These are phyloP conservation scores for Aspergillus nidulans DNA, from an alignment of 495 filamentous ascomycete species.

Conservation along the genomic window DNA sequence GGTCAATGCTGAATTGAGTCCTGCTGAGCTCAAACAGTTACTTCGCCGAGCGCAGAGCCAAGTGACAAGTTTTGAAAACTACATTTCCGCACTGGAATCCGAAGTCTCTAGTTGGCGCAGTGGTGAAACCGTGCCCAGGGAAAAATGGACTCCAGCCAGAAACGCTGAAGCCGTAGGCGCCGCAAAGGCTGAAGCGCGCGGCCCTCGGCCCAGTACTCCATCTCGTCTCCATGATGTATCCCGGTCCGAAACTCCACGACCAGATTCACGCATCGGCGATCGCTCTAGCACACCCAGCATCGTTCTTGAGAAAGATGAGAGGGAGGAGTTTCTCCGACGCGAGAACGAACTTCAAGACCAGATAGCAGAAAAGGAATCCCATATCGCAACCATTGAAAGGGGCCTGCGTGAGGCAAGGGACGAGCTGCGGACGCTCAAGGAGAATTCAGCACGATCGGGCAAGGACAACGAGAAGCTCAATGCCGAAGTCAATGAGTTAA, in stretches of 20 bases:
- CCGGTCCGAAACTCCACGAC: conserved; percentile 58
- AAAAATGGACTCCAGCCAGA: conserved; percentile 66
- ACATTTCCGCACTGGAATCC: conserved; percentile 76
- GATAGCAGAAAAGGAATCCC: conserved; percentile 84
- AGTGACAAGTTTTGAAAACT: conserved; percentile 80
- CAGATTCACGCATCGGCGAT: conserved; percentile 81
- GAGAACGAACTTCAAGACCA: conserved; percentile 98
- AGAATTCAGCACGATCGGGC: conserved; percentile 71
- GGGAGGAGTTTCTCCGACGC: conserved; percentile 89
- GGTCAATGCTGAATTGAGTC: conserved; percentile 96
- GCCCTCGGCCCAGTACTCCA: conserved; percentile 72
- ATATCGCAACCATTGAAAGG: conserved; percentile 71
- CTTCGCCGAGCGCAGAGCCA: conserved; percentile 89
- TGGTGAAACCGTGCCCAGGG: conserved; percentile 84
- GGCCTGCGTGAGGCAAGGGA: conserved; percentile 74
- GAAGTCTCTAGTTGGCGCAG: conserved; percentile 83
- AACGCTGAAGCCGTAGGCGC: conserved; percentile 51
- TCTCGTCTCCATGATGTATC: conserved; percentile 61
- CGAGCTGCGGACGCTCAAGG: conserved; percentile 75
- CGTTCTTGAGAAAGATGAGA: conserved; percentile 89
- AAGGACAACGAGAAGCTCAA: conserved; percentile 84
- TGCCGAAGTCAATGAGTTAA: conserved; percentile 81
- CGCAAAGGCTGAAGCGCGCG: conserved; percentile 55
- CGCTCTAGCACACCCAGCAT: conserved; percentile 83
- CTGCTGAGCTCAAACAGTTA: conserved; percentile 85